These are phyloP conservation scores for Podila horticola DNA, from an alignment of 192 early-diverging fungal genomes.

Conservation along the genomic window DNA sequence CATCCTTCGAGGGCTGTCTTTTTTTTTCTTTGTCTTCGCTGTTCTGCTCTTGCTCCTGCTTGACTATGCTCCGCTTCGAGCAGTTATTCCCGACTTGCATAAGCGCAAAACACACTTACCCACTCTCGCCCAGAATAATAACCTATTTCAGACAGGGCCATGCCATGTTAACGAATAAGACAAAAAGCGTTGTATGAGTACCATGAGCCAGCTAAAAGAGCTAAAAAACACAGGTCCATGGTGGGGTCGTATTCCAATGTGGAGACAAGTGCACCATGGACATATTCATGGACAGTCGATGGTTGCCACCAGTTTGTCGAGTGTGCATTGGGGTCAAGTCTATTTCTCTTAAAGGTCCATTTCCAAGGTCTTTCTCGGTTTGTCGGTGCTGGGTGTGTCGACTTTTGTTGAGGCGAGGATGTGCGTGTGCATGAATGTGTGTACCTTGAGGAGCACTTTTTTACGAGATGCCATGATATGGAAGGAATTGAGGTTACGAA, in stretches of 20 bases:
- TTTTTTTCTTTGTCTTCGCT: slow-evolving; percentile 1
- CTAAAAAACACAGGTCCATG: not conserved
- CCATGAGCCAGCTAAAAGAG: too few species aligned
- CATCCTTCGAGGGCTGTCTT: not conserved
- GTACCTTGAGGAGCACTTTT: slow-evolving; percentile 68
- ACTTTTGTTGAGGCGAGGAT: not conserved
- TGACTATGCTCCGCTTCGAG: too few species aligned
- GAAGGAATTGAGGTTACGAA: not conserved
- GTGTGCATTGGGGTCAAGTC: too few species aligned
- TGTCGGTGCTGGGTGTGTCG: not conserved
- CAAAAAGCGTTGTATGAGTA: not conserved
- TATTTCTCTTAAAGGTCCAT: too few species aligned
- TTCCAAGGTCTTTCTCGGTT: too few species aligned
- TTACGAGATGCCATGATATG: slow-evolving; percentile 56
- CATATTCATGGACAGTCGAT: too few species aligned
- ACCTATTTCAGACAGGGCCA: slow-evolving; percentile 57
- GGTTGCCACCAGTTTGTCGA: too few species aligned
- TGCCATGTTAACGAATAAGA: not conserved
- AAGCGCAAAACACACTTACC: slow-evolving; percentile 58
- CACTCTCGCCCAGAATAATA: slow-evolving; percentile 87
- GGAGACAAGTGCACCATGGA: too few species aligned
- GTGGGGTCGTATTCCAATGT: not conserved
- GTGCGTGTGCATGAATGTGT: not conserved
- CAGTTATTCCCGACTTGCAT: too few species aligned
- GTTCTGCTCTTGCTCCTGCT: too few species aligned